These are phyloP conservation scores for Botrytis galanthina DNA, from an alignment of 2,329 filamentous ascomycete species.

Conservation along the genomic window DNA sequence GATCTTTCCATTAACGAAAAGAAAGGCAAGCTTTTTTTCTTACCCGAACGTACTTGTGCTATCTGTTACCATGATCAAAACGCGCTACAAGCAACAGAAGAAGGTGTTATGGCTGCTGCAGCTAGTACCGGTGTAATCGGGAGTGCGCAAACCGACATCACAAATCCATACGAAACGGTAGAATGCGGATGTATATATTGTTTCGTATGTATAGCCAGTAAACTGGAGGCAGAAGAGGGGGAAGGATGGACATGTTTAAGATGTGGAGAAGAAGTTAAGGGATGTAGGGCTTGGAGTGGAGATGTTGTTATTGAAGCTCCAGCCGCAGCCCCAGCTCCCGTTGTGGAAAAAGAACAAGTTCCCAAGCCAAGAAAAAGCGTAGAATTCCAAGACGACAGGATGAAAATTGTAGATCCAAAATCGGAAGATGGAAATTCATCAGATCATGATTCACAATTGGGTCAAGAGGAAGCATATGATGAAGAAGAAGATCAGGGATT, in stretches of 20 bases:
- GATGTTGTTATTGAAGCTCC: constrained; percentile 68
- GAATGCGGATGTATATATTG: constrained; percentile 93
- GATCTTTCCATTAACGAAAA: constrained; percentile 49
- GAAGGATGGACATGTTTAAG: constrained; percentile 91
- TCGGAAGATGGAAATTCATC: constrained; percentile 21
- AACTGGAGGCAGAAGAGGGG: constrained; percentile 87
- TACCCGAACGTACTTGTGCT: constrained; percentile 91
- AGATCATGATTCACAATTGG: constrained; percentile 26
- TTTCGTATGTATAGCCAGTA: constrained; percentile 89
- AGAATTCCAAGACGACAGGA: neutral
- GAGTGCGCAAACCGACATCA: constrained; percentile 87
- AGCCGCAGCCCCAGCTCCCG: neutral
- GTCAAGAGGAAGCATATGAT: constrained; percentile 34
- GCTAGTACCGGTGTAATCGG: constrained; percentile 72
- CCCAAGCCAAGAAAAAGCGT: constrained; percentile 4
- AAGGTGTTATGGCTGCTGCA: constrained; percentile 69
- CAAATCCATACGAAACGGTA: constrained; percentile 90
- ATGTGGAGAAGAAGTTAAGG: constrained; percentile 78
- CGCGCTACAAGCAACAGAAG: constrained; percentile 65
- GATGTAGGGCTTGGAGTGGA: constrained; percentile 88
- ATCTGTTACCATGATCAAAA: constrained; percentile 97
- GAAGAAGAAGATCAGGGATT: constrained; percentile 31
- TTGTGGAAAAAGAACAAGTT: neutral
- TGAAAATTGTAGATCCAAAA: neutral
- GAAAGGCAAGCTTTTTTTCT: constrained; percentile 74